Conservation (phyloP, 345 rosid genomes). For the Salix koriyanagi region DNA sequence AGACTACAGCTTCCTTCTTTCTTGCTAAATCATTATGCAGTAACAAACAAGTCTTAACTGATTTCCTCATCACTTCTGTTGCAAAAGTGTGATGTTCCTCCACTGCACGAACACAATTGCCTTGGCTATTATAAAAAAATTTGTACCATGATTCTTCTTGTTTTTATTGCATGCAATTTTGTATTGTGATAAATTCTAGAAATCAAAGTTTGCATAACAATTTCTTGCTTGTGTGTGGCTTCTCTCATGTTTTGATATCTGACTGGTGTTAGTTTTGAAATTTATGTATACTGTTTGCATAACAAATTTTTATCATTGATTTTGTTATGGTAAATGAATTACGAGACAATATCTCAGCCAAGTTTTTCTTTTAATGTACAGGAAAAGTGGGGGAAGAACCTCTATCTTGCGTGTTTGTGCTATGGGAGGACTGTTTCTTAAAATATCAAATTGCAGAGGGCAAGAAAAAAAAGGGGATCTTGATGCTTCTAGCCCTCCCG, state of each 20-base stretch:
- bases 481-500: neutral
- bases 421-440: constrained; percentile 40
- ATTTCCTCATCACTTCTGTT: neutral
- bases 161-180: neutral
- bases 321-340: neutral
- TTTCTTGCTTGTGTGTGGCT: neutral
- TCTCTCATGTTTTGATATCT: neutral
- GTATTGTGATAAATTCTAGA: neutral
- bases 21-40: neutral
- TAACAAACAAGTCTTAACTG: neutral
- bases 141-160: neutral
- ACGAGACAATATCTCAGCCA: neutral
- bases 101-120: neutral
- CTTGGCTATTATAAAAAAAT: neutral
- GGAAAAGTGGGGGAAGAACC: constrained; percentile 44
- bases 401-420: constrained; percentile 35
- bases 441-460: neutral
- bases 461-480: neutral
- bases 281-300: neutral
- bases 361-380: neutral
- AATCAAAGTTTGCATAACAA: neutral
- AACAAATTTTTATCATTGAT: neutral
- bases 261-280: neutral
- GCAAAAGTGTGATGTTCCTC: neutral
- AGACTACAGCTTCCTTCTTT: neutral